A percentile compares a stretch with the other conserved stretches of the same genome.
Evolutionary conservation across 2,329 filamentous ascomycete species (phyloP).

Genomic region (Diaporthe destruens): DNA sequence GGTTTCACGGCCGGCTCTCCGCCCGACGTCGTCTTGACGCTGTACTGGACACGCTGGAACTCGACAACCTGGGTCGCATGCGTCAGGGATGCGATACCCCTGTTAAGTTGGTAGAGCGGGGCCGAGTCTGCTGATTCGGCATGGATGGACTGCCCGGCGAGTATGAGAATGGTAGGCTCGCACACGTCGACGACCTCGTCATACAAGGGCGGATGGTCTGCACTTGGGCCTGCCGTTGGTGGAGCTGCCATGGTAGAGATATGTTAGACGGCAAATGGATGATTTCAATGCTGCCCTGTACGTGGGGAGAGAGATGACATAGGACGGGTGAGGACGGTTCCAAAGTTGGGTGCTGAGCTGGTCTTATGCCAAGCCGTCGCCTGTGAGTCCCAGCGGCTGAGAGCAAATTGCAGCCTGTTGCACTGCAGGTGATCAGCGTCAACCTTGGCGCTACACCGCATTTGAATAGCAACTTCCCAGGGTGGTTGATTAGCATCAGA

Average conservation of each 20-base stretch:
- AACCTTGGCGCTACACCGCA: neutral
- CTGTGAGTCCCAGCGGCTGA: neutral
- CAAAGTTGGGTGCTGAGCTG: neutral
- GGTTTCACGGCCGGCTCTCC: constrained; percentile 42
- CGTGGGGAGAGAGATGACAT: neutral
- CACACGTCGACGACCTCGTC: constrained; percentile 16
- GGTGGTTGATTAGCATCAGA: no score
- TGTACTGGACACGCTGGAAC: constrained; percentile 45
- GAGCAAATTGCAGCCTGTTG: neutral
- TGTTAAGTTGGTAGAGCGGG: constrained; percentile 47
- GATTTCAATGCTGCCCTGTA: neutral
- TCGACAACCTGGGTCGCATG: constrained; percentile 44
- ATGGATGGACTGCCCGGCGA: constrained; percentile 45
- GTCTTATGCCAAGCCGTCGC: neutral
- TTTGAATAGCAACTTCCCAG: neutral
- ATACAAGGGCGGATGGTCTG: neutral
- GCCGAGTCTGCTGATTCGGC: constrained; percentile 44
- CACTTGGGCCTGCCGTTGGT: neutral
- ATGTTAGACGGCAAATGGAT: neutral
- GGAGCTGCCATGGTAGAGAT: neutral
- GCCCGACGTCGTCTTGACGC: constrained; percentile 39
- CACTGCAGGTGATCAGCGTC: neutral
- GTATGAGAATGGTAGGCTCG: constrained; percentile 46
- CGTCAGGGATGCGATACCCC: constrained; percentile 43
- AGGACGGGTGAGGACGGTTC: neutral